phyloP scores from a whole-genome alignment of 768 basidiomycete species.

The Dioszegia hungarica region DNA sequence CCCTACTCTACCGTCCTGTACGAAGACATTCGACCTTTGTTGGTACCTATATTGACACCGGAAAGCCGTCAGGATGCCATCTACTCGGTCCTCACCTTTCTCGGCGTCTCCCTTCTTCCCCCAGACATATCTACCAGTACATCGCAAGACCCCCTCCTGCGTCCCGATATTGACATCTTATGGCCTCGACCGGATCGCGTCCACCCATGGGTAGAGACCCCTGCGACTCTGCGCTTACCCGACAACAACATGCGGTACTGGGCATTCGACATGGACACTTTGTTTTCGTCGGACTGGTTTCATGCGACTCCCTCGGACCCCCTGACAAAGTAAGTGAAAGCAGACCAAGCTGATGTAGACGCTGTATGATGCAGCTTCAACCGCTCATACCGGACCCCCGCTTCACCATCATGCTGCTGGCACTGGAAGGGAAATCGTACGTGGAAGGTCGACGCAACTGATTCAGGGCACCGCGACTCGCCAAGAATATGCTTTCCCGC shows the following conservation, averaged over 20 bases:
- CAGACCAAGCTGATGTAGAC: background rate
- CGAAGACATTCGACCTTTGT: slow-evolving; percentile 46
- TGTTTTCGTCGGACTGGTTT: background rate
- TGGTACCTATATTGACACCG: slow-evolving; percentile 43
- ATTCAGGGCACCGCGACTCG: slow-evolving; percentile 47
- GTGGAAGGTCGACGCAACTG: background rate
- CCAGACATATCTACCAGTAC: slow-evolving; percentile 46
- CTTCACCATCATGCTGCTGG: slow-evolving; percentile 43
- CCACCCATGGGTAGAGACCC: background rate
- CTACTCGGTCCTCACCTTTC: slow-evolving; percentile 49
- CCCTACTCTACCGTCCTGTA: slow-evolving; percentile 50
- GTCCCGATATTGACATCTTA: background rate
- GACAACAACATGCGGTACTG: background rate
- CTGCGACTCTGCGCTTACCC: background rate
- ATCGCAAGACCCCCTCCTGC: slow-evolving; percentile 46
- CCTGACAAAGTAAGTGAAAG: background rate
- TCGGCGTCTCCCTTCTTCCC: slow-evolving; percentile 48
- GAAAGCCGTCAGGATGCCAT: slow-evolving; percentile 46
- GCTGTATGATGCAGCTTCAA: slow-evolving; percentile 17
- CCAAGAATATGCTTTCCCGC: slow-evolving; percentile 45
- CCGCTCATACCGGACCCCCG: slow-evolving; percentile 35
- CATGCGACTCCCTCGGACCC: background rate
- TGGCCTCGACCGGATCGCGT: background rate
- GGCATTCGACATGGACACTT: slow-evolving; percentile 5
- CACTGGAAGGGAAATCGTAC: slow-evolving; percentile 47